A percentile compares a stretch with the other conserved stretches of the same genome.
Conservation (phyloP, 805 yeast genomes). For the Candida awuae region DNA sequence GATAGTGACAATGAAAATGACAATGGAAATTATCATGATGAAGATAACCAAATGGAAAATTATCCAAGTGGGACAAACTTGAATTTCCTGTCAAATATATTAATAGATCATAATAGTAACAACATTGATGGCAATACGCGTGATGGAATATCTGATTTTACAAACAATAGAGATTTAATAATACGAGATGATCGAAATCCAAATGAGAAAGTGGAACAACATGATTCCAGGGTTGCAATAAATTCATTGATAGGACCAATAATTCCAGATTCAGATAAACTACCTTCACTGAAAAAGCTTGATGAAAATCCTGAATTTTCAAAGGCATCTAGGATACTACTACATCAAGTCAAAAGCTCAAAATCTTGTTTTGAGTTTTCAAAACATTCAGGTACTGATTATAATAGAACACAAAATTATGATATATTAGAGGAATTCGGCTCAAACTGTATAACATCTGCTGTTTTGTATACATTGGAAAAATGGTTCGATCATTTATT, state of each 20-base stretch:
- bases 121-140: conserved; percentile 12
- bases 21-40: conserved; percentile 1
- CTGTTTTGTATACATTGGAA: conserved; percentile 57
- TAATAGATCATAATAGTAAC: conserved; percentile 16
- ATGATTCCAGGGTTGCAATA: conserved; percentile 38
- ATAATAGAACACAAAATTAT: conserved; percentile 13
- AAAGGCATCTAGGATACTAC: conserved; percentile 23
- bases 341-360: conserved; percentile 50
- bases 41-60: conserved; percentile 3
- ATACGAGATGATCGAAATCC: conserved; percentile 9
- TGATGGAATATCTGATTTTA: conserved; percentile 4
- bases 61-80: conserved; percentile 15
- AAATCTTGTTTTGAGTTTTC: conserved; percentile 49
- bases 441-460: conserved; percentile 41
- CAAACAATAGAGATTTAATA: conserved; percentile 7
- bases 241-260: conserved; percentile 39
- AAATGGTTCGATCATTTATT: conserved; percentile 49
- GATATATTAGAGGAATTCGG: conserved; percentile 54
- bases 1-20: neutral
- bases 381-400: conserved; percentile 3
- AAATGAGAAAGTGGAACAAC: conserved; percentile 16
- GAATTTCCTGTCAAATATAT: conserved; percentile 22
- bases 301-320: conserved; percentile 22
- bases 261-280: conserved; percentile 17
- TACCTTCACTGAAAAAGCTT: conserved; percentile 22